These are phyloP conservation scores for Coelastrella sp. DNA, from an alignment of 139 green algal genomes.

Conservation along the genomic window DNA sequence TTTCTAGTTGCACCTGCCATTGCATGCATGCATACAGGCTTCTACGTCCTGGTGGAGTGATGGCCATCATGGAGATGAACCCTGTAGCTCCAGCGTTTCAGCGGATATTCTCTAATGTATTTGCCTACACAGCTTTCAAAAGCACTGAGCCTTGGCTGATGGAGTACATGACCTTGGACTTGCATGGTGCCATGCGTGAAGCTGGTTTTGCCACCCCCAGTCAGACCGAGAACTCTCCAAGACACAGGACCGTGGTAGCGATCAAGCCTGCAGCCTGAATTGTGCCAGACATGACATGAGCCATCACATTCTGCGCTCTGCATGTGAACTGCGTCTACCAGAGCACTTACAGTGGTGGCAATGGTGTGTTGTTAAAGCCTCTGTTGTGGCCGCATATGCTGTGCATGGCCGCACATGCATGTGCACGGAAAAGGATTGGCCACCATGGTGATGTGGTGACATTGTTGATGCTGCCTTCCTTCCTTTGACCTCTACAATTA, in stretches of 20 bases:
- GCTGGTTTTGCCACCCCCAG: slow-evolving; percentile 60
- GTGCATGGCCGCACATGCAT: too few species aligned
- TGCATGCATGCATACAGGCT: slow-evolving; percentile 42
- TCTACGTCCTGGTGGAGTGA: slow-evolving; percentile 43
- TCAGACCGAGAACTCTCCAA: slow-evolving; percentile 64
- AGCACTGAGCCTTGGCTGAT: slow-evolving; percentile 74
- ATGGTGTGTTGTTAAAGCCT: background rate
- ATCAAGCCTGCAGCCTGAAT: slow-evolving; percentile 58
- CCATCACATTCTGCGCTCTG: too few species aligned
- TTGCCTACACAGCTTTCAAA: slow-evolving; percentile 85
- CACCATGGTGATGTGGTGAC: too few species aligned
- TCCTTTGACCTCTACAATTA: too few species aligned
- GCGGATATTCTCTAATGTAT: slow-evolving; percentile 75
- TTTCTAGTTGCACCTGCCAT: background rate
- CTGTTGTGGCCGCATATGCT: background rate
- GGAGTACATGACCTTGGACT: slow-evolving; percentile 77
- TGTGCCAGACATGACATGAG: too few species aligned
- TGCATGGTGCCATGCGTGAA: slow-evolving; percentile 55
- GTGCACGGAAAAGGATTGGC: too few species aligned
- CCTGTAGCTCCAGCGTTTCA: slow-evolving; percentile 67
- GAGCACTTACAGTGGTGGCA: too few species aligned
- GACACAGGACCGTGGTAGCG: slow-evolving; percentile 71
- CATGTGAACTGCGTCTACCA: too few species aligned
- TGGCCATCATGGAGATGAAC: slow-evolving; percentile 84
- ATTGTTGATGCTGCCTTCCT: too few species aligned